Percentiles rank a stretch among this genome's conserved stretches.
These are phyloP conservation scores for Aristolochia contorta DNA, from an alignment of 164 flowering plant species.

Conservation along the genomic window DNA sequence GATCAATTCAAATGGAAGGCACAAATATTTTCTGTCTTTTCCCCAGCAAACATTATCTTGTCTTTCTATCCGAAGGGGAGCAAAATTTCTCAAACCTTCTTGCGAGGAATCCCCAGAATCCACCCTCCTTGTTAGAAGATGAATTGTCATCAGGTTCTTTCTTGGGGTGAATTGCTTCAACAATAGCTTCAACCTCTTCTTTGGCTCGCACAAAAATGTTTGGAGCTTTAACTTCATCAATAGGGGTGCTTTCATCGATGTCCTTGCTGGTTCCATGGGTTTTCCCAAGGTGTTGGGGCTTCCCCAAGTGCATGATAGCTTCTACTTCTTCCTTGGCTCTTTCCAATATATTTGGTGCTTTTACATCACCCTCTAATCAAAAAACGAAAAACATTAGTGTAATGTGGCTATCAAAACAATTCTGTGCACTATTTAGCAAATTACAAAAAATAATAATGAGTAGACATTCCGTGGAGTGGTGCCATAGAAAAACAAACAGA, in stretches of 20 bases:
- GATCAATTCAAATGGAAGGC: background rate
- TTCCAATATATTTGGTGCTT: constrained; percentile 46
- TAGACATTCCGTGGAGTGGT: no score
- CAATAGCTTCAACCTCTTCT: constrained; percentile 71
- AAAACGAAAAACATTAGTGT: no score
- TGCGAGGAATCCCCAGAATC: constrained; percentile 17
- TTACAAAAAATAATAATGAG: no score
- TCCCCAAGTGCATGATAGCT: constrained; percentile 28
- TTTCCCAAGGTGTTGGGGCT: constrained; percentile 36
- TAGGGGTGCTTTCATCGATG: constrained; percentile 49
- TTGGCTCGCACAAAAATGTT: constrained; percentile 46
- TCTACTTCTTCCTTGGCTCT: constrained; percentile 48
- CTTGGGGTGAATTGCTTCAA: constrained; percentile 38
- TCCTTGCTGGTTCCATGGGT: constrained; percentile 64
- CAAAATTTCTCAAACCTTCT: constrained; percentile 23
- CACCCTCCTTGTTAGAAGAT: constrained; percentile 14
- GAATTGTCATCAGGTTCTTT: constrained; percentile 29
- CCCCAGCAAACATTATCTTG: background rate
- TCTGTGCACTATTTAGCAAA: no score
- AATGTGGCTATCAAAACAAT: no score
- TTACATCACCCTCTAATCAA: constrained; percentile 17
- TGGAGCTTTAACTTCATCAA: constrained; percentile 59
- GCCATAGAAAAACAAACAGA: no score
- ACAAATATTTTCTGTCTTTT: background rate
- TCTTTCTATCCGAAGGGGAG: constrained; percentile 5